Conservation (phyloP, 441 rosid genomes). For the Melastoma candidum region DNA sequence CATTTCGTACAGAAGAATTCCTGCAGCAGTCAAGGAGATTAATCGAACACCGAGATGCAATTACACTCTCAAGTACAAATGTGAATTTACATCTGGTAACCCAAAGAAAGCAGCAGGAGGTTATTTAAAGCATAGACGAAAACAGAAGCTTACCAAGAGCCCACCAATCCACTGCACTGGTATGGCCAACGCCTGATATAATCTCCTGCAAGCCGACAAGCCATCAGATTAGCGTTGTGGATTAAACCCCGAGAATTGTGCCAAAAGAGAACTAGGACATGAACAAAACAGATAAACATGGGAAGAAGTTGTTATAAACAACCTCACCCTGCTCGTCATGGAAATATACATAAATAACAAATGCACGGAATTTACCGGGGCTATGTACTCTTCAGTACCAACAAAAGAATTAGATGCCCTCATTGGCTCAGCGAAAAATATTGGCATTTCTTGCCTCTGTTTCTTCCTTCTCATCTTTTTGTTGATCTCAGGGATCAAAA, state of each 20-base stretch:
- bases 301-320: neutral
- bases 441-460: slow-evolving; percentile 42
- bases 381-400: slow-evolving; percentile 28
- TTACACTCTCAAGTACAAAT: too few species aligned
- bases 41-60: neutral
- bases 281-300: neutral
- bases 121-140: neutral
- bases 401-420: slow-evolving; percentile 80
- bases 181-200: slow-evolving; percentile 80
- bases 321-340: neutral
- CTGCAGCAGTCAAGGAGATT: slow-evolving; percentile 22
- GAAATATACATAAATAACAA: slow-evolving; percentile 35
- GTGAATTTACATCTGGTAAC: neutral
- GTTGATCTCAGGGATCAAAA: slow-evolving; percentile 45
- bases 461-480: slow-evolving; percentile 52
- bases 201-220: slow-evolving; percentile 53
- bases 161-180: slow-evolving; percentile 99
- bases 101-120: neutral
- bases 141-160: slow-evolving; percentile 15
- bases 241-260: too few species aligned
- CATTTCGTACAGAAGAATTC: slow-evolving; percentile 90
- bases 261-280: too few species aligned
- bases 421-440: slow-evolving; percentile 93
- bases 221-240: too few species aligned
- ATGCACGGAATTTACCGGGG: slow-evolving; percentile 45